Conservation (phyloP, 176 grass and related monocot genomes). For the Hsuehochloa calcarea region DNA sequence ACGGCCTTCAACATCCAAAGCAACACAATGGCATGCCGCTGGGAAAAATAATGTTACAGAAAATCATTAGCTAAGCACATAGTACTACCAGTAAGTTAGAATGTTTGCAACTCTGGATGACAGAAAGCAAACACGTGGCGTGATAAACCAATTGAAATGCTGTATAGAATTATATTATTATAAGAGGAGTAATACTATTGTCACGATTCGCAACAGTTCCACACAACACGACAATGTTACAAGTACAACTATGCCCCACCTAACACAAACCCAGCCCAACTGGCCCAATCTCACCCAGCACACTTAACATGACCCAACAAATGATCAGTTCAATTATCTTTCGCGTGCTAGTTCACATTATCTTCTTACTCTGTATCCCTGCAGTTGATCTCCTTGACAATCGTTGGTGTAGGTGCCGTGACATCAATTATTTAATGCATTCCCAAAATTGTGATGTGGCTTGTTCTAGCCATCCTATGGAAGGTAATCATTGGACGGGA, state of each 20-base stretch:
- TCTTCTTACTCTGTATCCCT: neutral
- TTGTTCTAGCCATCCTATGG: neutral
- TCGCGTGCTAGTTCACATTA: neutral
- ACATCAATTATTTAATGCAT: neutral
- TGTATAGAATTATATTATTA: neutral
- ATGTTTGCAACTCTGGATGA: neutral
- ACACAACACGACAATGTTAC: neutral
- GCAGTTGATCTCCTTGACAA: neutral
- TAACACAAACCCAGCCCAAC: neutral
- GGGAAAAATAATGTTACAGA: constrained; percentile 30
- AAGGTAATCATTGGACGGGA: neutral
- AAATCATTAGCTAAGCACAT: constrained; percentile 11
- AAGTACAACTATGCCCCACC: neutral
- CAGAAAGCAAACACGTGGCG: neutral
- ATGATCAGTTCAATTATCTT: neutral
- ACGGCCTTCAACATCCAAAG: constrained; percentile 79
- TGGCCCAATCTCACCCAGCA: neutral
- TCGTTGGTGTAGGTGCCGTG: neutral
- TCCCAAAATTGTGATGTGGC: neutral
- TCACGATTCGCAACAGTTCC: neutral
- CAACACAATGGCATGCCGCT: constrained; percentile 94
- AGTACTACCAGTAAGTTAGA: neutral
- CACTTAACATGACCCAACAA: neutral
- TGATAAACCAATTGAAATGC: neutral
- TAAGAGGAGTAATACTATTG: neutral